Conservation (phyloP, 306 rosid species). For the Sicyos edulis region DNA sequence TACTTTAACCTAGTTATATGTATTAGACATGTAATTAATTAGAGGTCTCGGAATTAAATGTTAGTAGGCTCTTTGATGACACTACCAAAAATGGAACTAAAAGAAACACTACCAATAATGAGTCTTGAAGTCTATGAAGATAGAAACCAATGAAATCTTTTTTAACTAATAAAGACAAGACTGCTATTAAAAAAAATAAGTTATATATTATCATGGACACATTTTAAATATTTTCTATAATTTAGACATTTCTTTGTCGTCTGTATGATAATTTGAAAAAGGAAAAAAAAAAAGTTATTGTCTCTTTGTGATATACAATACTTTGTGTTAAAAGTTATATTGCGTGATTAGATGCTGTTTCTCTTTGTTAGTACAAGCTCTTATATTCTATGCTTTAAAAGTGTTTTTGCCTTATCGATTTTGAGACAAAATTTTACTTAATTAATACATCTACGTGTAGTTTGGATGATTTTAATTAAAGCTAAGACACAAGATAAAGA, state of each 20-base stretch:
- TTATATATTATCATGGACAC: background rate
- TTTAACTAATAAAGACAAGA: background rate
- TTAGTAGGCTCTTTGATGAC: background rate
- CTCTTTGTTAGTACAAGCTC: background rate
- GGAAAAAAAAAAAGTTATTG: background rate
- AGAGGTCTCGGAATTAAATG: background rate
- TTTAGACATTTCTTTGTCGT: background rate
- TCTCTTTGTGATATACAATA: background rate
- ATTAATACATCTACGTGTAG: background rate
- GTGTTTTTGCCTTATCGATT: background rate
- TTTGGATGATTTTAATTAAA: background rate
- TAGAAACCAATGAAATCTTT: background rate
- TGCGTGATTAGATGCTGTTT: slow-evolving; percentile 15
- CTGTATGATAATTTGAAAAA: background rate
- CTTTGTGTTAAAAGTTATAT: slow-evolving; percentile 8
- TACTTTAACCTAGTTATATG: too few species aligned
- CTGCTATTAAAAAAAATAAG: background rate
- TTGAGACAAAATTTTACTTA: background rate
- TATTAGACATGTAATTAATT: too few species aligned
- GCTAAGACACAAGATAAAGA: background rate
- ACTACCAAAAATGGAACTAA: background rate
- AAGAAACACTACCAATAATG: background rate
- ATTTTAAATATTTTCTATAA: background rate
- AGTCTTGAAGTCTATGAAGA: background rate
- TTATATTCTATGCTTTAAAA: background rate